phyloP scores from a whole-genome alignment of 75 land plant species.

The Isoetes taiwanensis region DNA sequence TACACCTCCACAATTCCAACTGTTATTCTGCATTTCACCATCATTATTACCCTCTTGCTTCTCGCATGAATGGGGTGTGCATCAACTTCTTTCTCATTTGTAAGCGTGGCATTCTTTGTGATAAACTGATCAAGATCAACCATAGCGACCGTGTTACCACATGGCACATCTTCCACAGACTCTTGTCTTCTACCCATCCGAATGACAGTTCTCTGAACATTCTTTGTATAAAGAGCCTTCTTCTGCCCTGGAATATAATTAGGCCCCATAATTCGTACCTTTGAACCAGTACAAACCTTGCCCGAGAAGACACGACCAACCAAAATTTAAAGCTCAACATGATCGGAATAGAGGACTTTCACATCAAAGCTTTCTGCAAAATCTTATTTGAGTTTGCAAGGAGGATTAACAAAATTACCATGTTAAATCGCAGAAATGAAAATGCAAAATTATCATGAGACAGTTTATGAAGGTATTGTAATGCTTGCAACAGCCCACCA shows the following conservation, averaged over 20 bases:
- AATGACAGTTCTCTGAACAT: not conserved
- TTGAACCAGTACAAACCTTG: not conserved
- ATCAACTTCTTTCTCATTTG: not conserved
- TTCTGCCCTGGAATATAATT: slow-evolving; percentile 1
- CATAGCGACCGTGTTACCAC: slow-evolving; percentile 3
- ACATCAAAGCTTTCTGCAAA: too few relatives aligned
- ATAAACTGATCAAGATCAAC: slow-evolving; percentile 1
- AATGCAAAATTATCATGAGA: too few relatives aligned
- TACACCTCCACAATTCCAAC: slow-evolving; percentile 99
- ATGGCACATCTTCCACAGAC: not conserved
- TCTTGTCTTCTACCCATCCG: slow-evolving; percentile 2
- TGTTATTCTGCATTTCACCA: slow-evolving; percentile 87
- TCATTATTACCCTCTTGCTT: slow-evolving; percentile 83
- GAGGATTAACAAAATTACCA: too few relatives aligned
- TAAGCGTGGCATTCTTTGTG: slow-evolving; percentile 2
- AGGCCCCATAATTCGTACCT: slow-evolving; percentile 4
- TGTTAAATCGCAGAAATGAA: too few relatives aligned
- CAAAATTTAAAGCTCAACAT: too few relatives aligned
- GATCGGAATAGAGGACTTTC: too few relatives aligned
- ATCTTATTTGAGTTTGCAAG: too few relatives aligned
- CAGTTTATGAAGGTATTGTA: too few relatives aligned
- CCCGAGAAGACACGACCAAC: slow-evolving; percentile 6
- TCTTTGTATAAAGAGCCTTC: not conserved
- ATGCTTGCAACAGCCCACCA: too few relatives aligned
- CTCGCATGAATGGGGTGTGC: not conserved